phyloP scores from a whole-genome alignment of 495 filamentous ascomycete species.

The Daldinia bambusicola region DNA sequence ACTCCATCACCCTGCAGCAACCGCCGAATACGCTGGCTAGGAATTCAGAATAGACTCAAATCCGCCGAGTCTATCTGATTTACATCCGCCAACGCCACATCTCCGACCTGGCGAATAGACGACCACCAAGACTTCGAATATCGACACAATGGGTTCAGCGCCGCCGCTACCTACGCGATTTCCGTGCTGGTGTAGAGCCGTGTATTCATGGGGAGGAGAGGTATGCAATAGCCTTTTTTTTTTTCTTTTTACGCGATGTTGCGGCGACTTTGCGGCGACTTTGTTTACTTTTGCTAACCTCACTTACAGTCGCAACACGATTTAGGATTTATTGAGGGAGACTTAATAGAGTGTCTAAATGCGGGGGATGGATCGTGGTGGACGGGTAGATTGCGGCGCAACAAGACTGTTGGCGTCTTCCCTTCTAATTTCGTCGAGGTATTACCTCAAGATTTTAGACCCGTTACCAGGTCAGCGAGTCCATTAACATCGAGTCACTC shows the following conservation, averaged over 20 bases:
- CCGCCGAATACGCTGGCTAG: conserved; percentile 28
- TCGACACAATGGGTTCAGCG: conserved; percentile 60
- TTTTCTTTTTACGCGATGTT: too few relatives aligned
- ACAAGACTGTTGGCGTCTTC: conserved; percentile 89
- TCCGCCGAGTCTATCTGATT: conserved; percentile 10
- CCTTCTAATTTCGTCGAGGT: conserved; percentile 98
- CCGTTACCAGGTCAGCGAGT: conserved; percentile 79
- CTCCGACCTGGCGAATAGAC: conserved; percentile 41
- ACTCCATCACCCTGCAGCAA: conserved; percentile 39
- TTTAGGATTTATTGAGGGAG: conserved; percentile 95
- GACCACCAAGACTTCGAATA: conserved; percentile 27
- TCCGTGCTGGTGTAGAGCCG: conserved; percentile 94
- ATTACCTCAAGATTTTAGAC: conserved; percentile 82
- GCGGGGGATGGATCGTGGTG: conserved; percentile 98
- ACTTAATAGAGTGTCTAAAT: conserved; percentile 97
- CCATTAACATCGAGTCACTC: conserved; percentile 68
- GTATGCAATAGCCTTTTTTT: conserved; percentile 53
- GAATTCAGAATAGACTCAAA: conserved; percentile 33
- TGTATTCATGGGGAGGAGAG: conserved; percentile 98
- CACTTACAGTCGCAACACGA: conserved; percentile 79
- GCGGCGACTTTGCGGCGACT: conserved; percentile 13
- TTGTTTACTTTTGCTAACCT: conserved; percentile 38
- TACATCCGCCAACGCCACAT: conserved; percentile 29
- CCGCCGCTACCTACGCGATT: conserved; percentile 81
- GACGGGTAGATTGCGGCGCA: conserved; percentile 89